A percentile compares a stretch with the other conserved stretches of the same genome.
phyloP scores from a whole-genome alignment of 2,329 filamentous ascomycete genomes.

The Aspergillus sergii region DNA sequence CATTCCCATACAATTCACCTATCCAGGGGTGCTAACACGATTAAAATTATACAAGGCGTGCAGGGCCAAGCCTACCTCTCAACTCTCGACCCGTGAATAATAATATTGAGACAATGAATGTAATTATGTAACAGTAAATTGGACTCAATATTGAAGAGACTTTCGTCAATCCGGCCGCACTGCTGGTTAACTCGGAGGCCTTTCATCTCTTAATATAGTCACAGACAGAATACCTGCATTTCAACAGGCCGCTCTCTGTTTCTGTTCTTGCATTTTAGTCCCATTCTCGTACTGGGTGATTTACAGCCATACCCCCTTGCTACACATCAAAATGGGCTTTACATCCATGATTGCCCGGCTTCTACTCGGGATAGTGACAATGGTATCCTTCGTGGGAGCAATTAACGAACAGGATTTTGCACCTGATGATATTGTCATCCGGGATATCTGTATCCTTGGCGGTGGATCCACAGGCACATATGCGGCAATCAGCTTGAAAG shows the following conservation, averaged over 20 bases:
- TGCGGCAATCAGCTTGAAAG: slow-evolving; percentile 33
- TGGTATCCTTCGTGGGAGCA: neutral
- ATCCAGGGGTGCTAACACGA: too few species aligned
- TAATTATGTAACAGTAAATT: too few species aligned
- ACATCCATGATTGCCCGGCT: fast-evolving
- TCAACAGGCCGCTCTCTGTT: neutral
- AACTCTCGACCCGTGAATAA: too few species aligned
- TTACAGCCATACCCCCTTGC: neutral
- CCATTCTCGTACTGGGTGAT: neutral
- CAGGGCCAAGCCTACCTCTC: too few species aligned
- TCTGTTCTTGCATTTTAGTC: neutral
- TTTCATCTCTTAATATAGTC: neutral
- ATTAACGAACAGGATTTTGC: neutral
- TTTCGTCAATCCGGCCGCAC: too few species aligned
- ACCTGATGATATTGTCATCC: slow-evolving; percentile 18
- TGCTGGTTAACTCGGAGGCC: neutral
- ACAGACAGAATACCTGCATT: neutral
- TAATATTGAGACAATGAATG: too few species aligned
- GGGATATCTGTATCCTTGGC: slow-evolving; percentile 40
- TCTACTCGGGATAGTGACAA: neutral
- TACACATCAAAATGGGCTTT: neutral
- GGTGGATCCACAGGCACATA: slow-evolving; percentile 40
- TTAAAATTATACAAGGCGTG: too few species aligned
- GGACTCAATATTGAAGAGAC: too few species aligned
- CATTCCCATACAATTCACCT: too few species aligned